phyloP scores from a whole-genome alignment of 2,329 filamentous ascomycete genomes.

The Trichophyton equinum region DNA sequence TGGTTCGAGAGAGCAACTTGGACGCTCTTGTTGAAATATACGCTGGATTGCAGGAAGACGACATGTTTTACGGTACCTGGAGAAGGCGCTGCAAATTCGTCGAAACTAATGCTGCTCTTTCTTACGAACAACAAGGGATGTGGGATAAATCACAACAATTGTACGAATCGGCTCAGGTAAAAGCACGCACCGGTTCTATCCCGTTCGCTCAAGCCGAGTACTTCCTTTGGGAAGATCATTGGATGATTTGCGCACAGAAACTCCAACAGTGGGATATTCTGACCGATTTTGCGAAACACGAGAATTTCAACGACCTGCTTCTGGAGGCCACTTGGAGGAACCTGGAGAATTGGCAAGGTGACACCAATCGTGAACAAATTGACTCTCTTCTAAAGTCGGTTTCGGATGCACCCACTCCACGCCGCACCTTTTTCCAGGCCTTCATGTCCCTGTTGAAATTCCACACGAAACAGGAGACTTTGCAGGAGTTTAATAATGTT shows the following conservation, averaged over 20 bases:
- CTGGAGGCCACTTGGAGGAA: conserved; percentile 93
- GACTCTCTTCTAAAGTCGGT: conserved; percentile 93
- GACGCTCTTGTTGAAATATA: conserved; percentile 95
- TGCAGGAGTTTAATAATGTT: conserved; percentile 70
- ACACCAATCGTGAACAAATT: conserved; percentile 74
- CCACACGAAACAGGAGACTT: conserved; percentile 73
- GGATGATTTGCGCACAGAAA: conserved; percentile 95
- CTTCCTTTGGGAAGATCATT: conserved; percentile 99
- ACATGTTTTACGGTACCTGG: conserved; percentile 97
- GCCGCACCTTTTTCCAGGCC: conserved; percentile 91
- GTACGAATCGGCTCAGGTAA: conserved; percentile 94
- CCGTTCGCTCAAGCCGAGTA: conserved; percentile 96
- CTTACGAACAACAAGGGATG: conserved; percentile 97
- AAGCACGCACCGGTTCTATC: conserved; percentile 87
- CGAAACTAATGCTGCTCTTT: conserved; percentile 91
- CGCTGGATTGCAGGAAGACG: conserved; percentile 79
- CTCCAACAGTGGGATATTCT: conserved; percentile 98
- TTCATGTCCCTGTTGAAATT: conserved; percentile 95
- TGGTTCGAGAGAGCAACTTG: conserved; percentile 82
- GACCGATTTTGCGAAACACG: conserved; percentile 94
- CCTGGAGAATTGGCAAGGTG: conserved; percentile 84
- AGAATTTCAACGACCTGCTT: conserved; percentile 93
- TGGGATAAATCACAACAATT: conserved; percentile 98
- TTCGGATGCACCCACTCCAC: conserved; percentile 89
- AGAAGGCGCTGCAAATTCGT: conserved; percentile 88